phyloP scores from a whole-genome alignment of 2,329 filamentous ascomycete species.

The Sarocladiaceae sp. region DNA sequence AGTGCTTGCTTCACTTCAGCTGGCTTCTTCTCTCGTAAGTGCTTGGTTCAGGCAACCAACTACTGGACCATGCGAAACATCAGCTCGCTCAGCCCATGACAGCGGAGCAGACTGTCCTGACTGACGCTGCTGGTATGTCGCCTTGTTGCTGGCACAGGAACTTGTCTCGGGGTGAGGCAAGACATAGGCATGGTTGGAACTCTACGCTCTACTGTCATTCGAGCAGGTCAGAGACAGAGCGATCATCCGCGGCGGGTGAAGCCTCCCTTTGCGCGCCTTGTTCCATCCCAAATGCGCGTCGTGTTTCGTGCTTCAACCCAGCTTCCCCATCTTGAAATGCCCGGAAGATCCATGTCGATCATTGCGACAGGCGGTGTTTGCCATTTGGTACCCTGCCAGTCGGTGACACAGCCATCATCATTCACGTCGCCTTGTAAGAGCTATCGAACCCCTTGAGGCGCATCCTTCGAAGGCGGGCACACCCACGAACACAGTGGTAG shows the following conservation, averaged over 20 bases:
- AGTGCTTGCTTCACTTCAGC: conserved; percentile 1
- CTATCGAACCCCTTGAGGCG: too few species aligned
- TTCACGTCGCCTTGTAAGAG: too few species aligned
- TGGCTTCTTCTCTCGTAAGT: neutral
- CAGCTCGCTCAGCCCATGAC: neutral
- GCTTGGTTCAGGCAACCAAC: neutral
- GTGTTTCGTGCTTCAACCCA: neutral
- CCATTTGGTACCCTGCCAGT: too few species aligned
- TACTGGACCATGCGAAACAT: neutral
- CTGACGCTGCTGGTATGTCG: neutral
- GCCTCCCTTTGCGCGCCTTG: neutral
- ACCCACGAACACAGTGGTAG: too few species aligned
- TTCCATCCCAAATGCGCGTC: neutral
- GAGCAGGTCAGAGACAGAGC: neutral
- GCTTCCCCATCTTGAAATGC: neutral
- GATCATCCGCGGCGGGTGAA: neutral
- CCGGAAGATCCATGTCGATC: neutral
- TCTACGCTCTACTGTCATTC: neutral
- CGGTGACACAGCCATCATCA: too few species aligned
- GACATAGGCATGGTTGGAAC: neutral
- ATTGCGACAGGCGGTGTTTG: too few species aligned
- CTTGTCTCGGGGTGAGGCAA: neutral
- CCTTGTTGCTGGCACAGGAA: neutral
- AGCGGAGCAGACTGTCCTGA: neutral
- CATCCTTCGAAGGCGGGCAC: too few species aligned